Base-by-base conservation (phyloP, 2,329 filamentous ascomycete genomes). In the Cladosporium cucumerinum region DNA sequence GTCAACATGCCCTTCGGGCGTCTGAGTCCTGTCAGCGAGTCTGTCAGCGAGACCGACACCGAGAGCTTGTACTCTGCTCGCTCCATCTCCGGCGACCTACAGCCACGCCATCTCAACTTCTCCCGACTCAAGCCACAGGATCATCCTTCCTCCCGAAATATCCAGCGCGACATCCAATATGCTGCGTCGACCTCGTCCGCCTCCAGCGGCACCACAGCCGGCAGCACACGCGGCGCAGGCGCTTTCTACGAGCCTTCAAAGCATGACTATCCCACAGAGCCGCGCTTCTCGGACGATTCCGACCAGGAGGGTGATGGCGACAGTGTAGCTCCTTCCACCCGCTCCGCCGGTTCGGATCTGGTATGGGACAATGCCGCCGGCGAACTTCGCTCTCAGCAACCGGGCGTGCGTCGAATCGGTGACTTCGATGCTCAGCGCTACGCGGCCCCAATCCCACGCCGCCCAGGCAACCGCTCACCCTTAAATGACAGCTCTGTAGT, bases 61-160 rank as follows among this genome's bases (percentile, higher is more conserved):
- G 63, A 65, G 23, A 63, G 52, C 55, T 23, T 55, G 32, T 26
- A 49, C 58, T 52, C 59, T 36, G 14, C 21, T 43, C 61, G 54
- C 36, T 28, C 61, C 12, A 16, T 30, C 18, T 67, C 66, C 25
- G 64, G 61, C 52, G 65, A 64, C 21, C 64, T 70, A 34, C 64
- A 64, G 32, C 69, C 70, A 18, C 52, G 59, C 16, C 64, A 67
- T 12, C 65, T 71, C 61, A 73, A 73, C 59, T 73, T 73, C 66
- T 73, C 72, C 16, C 68, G 72, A 16, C 71, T 70, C 8, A 55
- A 54, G 32, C 65, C 30, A 30, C 61, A 57, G 55, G 64, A 60
- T 52, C 52, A 32, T 23, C 46, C 62, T 8, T 59, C 62, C 4
- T 59, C 62, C 14, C 30, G 55, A 26, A 52, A 46, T 32, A 28